phyloP scores from a whole-genome alignment of 305 asterid genomes.

The Rubia tinctorum region DNA sequence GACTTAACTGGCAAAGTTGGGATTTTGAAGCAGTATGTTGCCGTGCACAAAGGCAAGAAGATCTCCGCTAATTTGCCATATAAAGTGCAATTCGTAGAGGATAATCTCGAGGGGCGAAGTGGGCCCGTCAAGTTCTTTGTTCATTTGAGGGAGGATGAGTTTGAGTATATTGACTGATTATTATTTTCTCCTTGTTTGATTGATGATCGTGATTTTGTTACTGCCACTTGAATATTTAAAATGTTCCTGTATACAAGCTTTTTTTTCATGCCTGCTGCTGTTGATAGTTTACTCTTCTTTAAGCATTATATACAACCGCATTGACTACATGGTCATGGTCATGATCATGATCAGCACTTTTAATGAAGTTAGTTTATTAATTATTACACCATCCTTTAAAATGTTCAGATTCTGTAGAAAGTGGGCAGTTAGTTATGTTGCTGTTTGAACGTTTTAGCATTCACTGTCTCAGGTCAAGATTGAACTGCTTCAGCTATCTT shows the following conservation, averaged over 20 bases:
- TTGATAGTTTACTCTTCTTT: neutral
- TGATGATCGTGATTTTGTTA: neutral
- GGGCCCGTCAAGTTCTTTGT: constrained; percentile 71
- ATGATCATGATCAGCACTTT: neutral
- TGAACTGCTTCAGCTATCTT: neutral
- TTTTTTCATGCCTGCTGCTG: neutral
- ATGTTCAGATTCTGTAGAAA: neutral
- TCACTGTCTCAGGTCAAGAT: neutral
- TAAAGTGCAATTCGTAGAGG: constrained; percentile 66
- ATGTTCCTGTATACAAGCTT: neutral
- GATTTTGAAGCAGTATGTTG: constrained; percentile 74
- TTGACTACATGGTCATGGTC: neutral
- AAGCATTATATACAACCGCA: neutral
- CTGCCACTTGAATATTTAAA: neutral
- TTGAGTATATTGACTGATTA: constrained; percentile 37
- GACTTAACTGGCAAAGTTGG: constrained; percentile 63
- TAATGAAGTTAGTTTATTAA: neutral
- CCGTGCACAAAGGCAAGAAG: constrained; percentile 58
- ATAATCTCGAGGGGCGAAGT: constrained; percentile 44
- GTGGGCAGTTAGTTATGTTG: neutral
- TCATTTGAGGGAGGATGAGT: constrained; percentile 89
- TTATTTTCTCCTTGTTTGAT: neutral
- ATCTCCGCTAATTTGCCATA: constrained; percentile 87
- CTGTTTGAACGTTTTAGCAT: neutral
- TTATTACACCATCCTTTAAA: neutral